phyloP scores from a whole-genome alignment of 768 basidiomycete species.

The Agaricus subrufescens region DNA sequence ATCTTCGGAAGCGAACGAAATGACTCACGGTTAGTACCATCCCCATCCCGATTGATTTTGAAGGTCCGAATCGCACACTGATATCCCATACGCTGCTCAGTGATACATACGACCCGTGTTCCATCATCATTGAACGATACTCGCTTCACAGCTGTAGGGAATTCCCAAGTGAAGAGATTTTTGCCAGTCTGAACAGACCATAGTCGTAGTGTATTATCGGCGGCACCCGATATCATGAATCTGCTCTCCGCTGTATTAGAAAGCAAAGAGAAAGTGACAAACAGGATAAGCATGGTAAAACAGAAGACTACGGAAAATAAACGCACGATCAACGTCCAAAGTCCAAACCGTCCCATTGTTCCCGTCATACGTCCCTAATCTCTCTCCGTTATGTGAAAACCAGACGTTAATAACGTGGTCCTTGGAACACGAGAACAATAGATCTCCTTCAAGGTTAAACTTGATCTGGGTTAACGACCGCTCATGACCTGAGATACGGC shows the following conservation, averaged over 20 bases:
- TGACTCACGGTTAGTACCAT: slow-evolving; percentile 74
- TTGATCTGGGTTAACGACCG: slow-evolving; percentile 96
- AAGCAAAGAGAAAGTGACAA: neutral
- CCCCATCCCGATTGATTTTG: slow-evolving; percentile 76
- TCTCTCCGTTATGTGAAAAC: slow-evolving; percentile 96
- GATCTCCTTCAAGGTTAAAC: slow-evolving; percentile 94
- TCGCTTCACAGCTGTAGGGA: slow-evolving; percentile 95
- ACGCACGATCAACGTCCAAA: slow-evolving; percentile 90
- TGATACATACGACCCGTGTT: slow-evolving; percentile 83
- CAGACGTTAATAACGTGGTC: slow-evolving; percentile 94
- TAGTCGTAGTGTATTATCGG: slow-evolving; percentile 88
- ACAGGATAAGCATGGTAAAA: neutral
- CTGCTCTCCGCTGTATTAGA: slow-evolving; percentile 61
- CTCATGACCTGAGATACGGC: slow-evolving; percentile 72
- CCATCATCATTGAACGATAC: slow-evolving; percentile 90
- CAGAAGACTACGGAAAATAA: slow-evolving; percentile 4
- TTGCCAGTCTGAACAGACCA: slow-evolving; percentile 91
- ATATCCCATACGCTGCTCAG: slow-evolving; percentile 94
- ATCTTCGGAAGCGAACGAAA: neutral
- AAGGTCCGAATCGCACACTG: slow-evolving; percentile 92
- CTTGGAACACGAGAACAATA: slow-evolving; percentile 94
- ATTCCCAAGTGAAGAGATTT: slow-evolving; percentile 94
- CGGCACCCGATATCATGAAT: slow-evolving; percentile 87
- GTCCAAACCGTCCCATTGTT: slow-evolving; percentile 98
- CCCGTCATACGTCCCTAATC: slow-evolving; percentile 93